A percentile compares a stretch with the other conserved stretches of the same genome.
Conservation (phyloP, 768 basidiomycete species). For the Boletus subcaerulescens region DNA sequence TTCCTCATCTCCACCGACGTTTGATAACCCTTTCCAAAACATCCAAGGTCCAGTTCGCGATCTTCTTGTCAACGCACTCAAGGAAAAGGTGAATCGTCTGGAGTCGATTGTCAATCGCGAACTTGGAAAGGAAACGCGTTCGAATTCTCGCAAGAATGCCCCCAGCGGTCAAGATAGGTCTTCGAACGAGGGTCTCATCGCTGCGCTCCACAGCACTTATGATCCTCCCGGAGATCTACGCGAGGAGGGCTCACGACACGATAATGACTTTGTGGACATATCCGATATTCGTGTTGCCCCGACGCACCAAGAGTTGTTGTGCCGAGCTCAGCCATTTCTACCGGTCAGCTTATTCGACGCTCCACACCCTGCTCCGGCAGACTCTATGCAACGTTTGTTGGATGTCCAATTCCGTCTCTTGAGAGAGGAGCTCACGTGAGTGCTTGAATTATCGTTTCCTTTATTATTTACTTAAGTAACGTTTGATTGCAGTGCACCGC, state of each 20-base stretch:
- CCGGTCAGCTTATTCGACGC: constrained; percentile 59
- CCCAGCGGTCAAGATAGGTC: not conserved
- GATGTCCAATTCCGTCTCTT: constrained; percentile 76
- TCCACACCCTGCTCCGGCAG: constrained; percentile 56
- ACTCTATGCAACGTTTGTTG: constrained; percentile 62
- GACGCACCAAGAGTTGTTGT: constrained; percentile 63
- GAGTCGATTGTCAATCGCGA: constrained; percentile 52
- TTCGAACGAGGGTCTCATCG: constrained; percentile 34
- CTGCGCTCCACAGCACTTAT: constrained; percentile 41
- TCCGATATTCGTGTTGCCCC: constrained; percentile 63
- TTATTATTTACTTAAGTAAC: not conserved
- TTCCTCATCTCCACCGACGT: constrained; percentile 35
- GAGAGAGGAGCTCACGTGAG: constrained; percentile 68
- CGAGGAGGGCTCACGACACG: constrained; percentile 54
- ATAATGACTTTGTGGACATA: constrained; percentile 63
- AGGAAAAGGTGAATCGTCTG: constrained; percentile 32
- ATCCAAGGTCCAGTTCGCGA: constrained; percentile 32
- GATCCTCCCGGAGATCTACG: constrained; percentile 56
- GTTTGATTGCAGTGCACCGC: constrained; percentile 41
- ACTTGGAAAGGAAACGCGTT: constrained; percentile 33
- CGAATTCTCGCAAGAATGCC: constrained; percentile 7
- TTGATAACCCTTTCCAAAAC: constrained; percentile 43
- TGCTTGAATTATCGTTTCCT: not conserved
- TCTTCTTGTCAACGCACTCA: constrained; percentile 33
- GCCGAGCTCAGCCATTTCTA: constrained; percentile 47